These are phyloP conservation scores for Tetrahymena borealis DNA, from an alignment of 73 alveolate genomes.

Conservation along the genomic window DNA sequence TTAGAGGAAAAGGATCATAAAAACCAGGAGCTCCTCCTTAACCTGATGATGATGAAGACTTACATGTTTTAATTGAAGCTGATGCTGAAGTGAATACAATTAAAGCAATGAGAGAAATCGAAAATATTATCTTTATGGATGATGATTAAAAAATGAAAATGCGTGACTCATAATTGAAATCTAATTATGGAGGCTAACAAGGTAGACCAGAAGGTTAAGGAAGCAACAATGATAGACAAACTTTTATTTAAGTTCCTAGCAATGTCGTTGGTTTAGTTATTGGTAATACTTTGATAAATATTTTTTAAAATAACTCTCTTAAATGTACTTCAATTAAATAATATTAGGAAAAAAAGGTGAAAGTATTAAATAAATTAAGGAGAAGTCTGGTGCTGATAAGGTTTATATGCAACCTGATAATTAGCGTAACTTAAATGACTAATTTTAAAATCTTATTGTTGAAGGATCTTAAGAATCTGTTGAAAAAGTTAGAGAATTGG, in stretches of 20 bases:
- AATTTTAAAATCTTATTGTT: not conserved
- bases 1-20: slow-evolving; percentile 95
- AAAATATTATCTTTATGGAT: slow-evolving; percentile 84
- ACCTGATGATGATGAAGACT: slow-evolving; percentile 95
- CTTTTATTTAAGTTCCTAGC: slow-evolving; percentile 30
- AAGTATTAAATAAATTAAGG: slow-evolving; percentile 78
- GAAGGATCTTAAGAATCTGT: not conserved
- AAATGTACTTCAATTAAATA: slow-evolving; percentile 83
- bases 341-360: slow-evolving; percentile 95
- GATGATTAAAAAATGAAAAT: slow-evolving; percentile 59
- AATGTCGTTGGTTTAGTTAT: slow-evolving; percentile 87
- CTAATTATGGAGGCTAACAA: slow-evolving; percentile 50
- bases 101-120: slow-evolving; percentile 80
- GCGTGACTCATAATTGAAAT: slow-evolving; percentile 19
- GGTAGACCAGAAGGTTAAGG: slow-evolving; percentile 51
- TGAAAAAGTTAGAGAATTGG: not conserved
- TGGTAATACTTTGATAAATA: slow-evolving; percentile 87
- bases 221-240: slow-evolving; percentile 15
- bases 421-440: not conserved
- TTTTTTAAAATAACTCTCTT: slow-evolving; percentile 86
- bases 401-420: slow-evolving; percentile 43
- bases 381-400: slow-evolving; percentile 85
- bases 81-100: slow-evolving; percentile 80
- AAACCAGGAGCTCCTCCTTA: slow-evolving; percentile 92
- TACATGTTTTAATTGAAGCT: slow-evolving; percentile 91